phyloP scores from a whole-genome alignment of 2,329 filamentous ascomycete genomes.

The Alternaria alternata region DNA sequence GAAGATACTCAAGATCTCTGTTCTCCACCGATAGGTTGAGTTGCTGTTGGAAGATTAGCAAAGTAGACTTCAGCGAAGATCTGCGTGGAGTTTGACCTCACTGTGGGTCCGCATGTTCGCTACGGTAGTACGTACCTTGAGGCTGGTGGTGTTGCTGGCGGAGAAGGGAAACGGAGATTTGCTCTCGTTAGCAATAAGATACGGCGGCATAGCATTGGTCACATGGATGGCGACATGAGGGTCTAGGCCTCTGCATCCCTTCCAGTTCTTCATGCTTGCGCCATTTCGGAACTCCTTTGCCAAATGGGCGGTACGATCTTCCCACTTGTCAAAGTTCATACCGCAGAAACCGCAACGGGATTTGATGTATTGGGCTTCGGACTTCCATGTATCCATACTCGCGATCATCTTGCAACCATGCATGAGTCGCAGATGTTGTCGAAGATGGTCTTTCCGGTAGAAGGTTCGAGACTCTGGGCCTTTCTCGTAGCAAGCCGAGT shows the following conservation, averaged over 20 bases:
- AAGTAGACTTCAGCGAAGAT: background rate
- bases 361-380: conserved; percentile 62
- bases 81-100: background rate
- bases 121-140: conserved; percentile 33
- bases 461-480: conserved; percentile 69
- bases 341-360: conserved; percentile 64
- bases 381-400: conserved; percentile 72
- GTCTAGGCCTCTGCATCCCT: conserved; percentile 63
- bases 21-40: conserved; percentile 22
- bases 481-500: conserved; percentile 71
- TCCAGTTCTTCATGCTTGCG: conserved; percentile 63
- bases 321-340: conserved; percentile 59
- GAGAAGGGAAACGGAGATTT: conserved; percentile 58
- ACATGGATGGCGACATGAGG: conserved; percentile 58
- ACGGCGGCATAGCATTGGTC: conserved; percentile 61
- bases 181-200: conserved; percentile 59
- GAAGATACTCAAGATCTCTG: conserved; percentile 39
- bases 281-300: conserved; percentile 64
- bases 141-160: conserved; percentile 49
- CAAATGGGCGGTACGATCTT: conserved; percentile 61
- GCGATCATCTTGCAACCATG: conserved; percentile 68
- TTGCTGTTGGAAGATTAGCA: conserved; percentile 29
- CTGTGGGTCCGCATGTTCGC: conserved; percentile 3
- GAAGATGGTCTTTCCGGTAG: conserved; percentile 69
- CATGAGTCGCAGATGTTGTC: conserved; percentile 68